These are phyloP conservation scores for Porphyra umbilicalis DNA, from an alignment of 31 red algal genomes.

Conservation along the genomic window DNA sequence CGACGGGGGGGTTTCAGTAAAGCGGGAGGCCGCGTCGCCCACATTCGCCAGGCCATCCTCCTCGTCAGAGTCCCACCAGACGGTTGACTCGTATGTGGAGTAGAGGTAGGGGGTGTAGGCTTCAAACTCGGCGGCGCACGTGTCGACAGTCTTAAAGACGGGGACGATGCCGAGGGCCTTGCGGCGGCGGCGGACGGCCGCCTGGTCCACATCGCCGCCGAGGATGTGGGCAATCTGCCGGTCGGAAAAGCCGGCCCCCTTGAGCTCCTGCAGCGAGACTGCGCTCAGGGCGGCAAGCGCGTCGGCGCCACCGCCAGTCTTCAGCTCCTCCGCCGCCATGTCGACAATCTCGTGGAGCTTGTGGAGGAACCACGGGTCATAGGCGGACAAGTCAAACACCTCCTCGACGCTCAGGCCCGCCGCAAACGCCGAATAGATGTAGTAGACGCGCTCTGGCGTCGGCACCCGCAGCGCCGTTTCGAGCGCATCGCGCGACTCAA, in stretches of 20 bases:
- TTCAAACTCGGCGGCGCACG: conserved; percentile 97
- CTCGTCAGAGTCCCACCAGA: conserved; percentile 69
- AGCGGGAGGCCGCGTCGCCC: neutral
- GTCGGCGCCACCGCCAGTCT: neutral
- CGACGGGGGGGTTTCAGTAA: neutral
- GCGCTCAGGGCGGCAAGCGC: conserved; percentile 17
- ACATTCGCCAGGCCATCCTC: neutral
- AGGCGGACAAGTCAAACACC: conserved; percentile 69
- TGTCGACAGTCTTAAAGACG: conserved; percentile 96
- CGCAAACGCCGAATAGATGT: conserved; percentile 63
- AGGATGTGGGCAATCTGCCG: conserved; percentile 69
- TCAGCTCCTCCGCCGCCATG: conserved; percentile 39
- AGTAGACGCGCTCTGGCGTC: conserved; percentile 92
- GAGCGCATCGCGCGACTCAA: conserved; percentile 34
- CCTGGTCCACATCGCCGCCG: conserved; percentile 25
- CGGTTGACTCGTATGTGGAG: conserved; percentile 81
- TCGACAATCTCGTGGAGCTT: conserved; percentile 73
- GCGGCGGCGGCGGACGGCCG: conserved; percentile 35
- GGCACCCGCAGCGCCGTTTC: conserved; percentile 74
- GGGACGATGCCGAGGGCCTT: conserved; percentile 68
- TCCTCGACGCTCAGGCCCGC: conserved; percentile 75
- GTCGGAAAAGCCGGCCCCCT: conserved; percentile 86
- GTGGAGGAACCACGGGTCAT: conserved; percentile 94
- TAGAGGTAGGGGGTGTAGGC: conserved; percentile 98
- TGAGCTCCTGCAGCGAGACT: conserved; percentile 56